Evolutionary conservation across 371 early-diverging fungal species (phyloP).

Genomic region (Lichtheimia ramosa): DNA sequence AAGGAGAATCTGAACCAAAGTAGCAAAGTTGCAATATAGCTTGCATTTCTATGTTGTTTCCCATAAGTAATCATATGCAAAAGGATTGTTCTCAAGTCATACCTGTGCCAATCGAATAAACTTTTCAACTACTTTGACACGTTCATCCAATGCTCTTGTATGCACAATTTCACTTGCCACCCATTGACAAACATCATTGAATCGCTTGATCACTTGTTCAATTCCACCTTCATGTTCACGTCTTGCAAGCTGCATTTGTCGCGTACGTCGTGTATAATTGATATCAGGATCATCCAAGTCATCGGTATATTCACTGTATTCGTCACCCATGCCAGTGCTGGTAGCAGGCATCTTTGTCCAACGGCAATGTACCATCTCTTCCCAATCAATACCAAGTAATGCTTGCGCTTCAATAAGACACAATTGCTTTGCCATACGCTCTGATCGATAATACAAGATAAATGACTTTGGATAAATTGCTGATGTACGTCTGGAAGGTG

Average conservation of each 20-base stretch:
- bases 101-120: slow-evolving; percentile 74
- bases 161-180: slow-evolving; percentile 69
- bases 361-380: slow-evolving; percentile 61
- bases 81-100: not conserved
- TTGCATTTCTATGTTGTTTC: slow-evolving; percentile 53
- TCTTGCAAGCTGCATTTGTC: slow-evolving; percentile 15
- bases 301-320: slow-evolving; percentile 5
- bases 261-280: slow-evolving; percentile 18
- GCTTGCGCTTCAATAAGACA: slow-evolving; percentile 61
- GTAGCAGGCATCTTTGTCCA: slow-evolving; percentile 54
- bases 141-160: slow-evolving; percentile 48
- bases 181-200: slow-evolving; percentile 74
- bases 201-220: slow-evolving; percentile 63
- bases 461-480: slow-evolving; percentile 22
- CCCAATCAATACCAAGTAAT: slow-evolving; percentile 58
- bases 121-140: slow-evolving; percentile 70
- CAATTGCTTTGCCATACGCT: slow-evolving; percentile 59
- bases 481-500: not conserved
- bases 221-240: slow-evolving; percentile 39
- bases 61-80: too few species aligned
- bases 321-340: slow-evolving; percentile 7
- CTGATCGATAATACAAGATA: slow-evolving; percentile 54
- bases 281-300: slow-evolving; percentile 7
- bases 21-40: slow-evolving; percentile 63
- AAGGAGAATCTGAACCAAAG: slow-evolving; percentile 61